Evolutionary conservation across 495 filamentous ascomycete genomes (phyloP).

Genomic region (Parachaetomium inaequale): DNA sequence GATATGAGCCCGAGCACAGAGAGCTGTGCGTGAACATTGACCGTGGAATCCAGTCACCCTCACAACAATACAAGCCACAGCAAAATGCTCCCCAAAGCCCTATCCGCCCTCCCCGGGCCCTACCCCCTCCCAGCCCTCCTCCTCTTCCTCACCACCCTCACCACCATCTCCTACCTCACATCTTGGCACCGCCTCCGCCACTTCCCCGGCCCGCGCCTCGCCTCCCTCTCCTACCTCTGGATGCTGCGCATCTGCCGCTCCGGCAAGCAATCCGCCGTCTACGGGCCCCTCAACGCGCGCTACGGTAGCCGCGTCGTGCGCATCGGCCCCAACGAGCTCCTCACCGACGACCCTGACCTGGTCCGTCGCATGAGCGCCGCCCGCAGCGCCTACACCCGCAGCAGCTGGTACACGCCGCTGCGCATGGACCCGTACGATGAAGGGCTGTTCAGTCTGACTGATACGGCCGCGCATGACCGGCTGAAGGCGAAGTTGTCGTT

Average conservation of each 20-base stretch:
- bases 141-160: neutral
- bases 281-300: neutral
- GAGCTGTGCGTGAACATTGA: too few relatives aligned
- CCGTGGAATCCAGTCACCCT: too few relatives aligned
- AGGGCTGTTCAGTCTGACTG: neutral
- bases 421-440: neutral
- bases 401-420: neutral
- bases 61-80: neutral
- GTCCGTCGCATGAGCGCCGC: neutral
- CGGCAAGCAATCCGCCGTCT: neutral
- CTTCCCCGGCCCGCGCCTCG: neutral
- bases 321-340: neutral
- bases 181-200: neutral
- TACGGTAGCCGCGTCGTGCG: neutral
- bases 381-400: neutral
- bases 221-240: neutral
- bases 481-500: neutral
- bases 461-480: neutral
- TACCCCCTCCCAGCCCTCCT: neutral
- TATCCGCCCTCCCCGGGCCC: neutral
- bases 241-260: neutral
- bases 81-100: neutral
- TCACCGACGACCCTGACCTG: neutral
- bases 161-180: neutral
- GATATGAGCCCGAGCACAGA: too few relatives aligned